Base-by-base conservation (phyloP, 495 filamentous ascomycete genomes). In the Cercophora newfieldiana region DNA sequence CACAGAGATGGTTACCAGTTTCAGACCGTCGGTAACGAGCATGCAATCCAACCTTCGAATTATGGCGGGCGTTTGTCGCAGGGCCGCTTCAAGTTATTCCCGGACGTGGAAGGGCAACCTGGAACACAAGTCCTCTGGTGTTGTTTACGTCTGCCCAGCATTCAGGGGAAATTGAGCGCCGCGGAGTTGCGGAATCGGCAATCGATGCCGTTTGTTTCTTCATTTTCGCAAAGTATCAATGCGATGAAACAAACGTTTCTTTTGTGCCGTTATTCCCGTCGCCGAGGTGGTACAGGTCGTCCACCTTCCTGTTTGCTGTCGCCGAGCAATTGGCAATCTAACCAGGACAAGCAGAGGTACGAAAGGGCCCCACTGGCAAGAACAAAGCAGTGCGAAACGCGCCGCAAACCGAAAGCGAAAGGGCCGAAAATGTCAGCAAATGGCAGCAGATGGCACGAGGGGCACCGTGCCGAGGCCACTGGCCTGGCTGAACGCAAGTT, bases 231-330 rank as follows among this genome's bases (percentile, higher is more conserved):
- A 44, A 44, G 18, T 44, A 16, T 14, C 37, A 44, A 44, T 44
- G 37, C 37, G 37, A 44, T 8, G 3, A 16, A 44, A 16, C 37
- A 44, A 44, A 44, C 37, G 3, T 44, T 44, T 14, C 37, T 2
- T 44, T 2, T 44, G 37, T 44, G 37, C 50, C 21, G 50, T 14
- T 22, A 53, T 26, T 53, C 21, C 50, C 50, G 50, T 19, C 7
- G 50, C 22, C 24, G 10, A 8, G 8, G 50, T 26, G 25, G 21
- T 24, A 53, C 50, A 53, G 21, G 22, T 53, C 21, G 25, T 16
- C 21, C 50, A 22, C 50, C 50, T 53, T 53, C 50, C 50, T 53
- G 19, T 53, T 53, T 53, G 50, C 24, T 53, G 50, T 22, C 50
- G 50, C 50, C 50, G 16, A 53, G 50, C 19, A 26, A 26, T 53